These are phyloP conservation scores for Tylopilus sp. DNA, from an alignment of 1,284 basidiomycete species.

Conservation along the genomic window DNA sequence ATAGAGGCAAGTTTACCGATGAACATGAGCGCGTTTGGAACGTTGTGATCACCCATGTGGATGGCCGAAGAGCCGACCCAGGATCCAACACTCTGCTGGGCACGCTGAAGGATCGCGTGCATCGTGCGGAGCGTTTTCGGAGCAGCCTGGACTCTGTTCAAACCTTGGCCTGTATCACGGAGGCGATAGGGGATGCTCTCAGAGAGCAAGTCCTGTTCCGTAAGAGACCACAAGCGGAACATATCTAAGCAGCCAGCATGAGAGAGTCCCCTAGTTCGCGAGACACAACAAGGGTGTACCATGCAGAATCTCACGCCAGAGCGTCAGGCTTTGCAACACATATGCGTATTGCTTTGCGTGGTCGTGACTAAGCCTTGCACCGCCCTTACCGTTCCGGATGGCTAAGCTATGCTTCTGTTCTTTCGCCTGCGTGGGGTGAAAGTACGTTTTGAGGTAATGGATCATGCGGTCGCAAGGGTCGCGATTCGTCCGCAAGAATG, in stretches of 20 bases:
- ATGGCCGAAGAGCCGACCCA: conserved; percentile 68
- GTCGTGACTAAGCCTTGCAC: conserved; percentile 75
- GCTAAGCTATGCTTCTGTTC: conserved; percentile 63
- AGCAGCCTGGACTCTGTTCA: conserved; percentile 77
- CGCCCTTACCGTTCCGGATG: conserved; percentile 71
- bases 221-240: conserved; percentile 78
- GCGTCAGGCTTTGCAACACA: conserved; percentile 75
- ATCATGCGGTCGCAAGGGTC: conserved; percentile 84
- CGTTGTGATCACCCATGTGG: conserved; percentile 76
- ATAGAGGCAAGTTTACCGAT: conserved; percentile 43
- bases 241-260: conserved; percentile 50
- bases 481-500: conserved; percentile 75
- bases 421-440: conserved; percentile 65
- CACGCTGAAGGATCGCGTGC: conserved; percentile 76
- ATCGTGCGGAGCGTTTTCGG: conserved; percentile 83
- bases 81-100: conserved; percentile 70
- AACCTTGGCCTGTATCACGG: conserved; percentile 77
- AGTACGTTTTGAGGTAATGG: conserved; percentile 64
- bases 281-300: conserved; percentile 42
- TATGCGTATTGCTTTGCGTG: conserved; percentile 79
- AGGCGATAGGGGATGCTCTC: conserved; percentile 69
- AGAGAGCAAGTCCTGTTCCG: conserved; percentile 74
- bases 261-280: neutral
- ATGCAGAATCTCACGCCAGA: conserved; percentile 79
- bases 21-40: conserved; percentile 82